Evolutionary conservation across 257 asterid genomes (phyloP).

Genomic region (Nicotiana tabacum): DNA sequence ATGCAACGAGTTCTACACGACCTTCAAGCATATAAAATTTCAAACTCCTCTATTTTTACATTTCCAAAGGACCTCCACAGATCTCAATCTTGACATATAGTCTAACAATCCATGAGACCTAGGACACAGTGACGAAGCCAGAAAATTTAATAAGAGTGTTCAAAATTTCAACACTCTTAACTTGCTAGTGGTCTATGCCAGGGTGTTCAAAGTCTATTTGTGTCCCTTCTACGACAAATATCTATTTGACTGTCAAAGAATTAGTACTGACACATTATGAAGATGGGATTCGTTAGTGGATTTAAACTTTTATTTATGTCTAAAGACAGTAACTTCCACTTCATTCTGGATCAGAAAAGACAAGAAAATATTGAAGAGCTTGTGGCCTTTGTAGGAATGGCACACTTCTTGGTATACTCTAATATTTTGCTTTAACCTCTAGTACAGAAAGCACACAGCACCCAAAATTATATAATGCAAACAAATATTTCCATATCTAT

Average conservation of each 20-base stretch:
- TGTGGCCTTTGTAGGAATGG: constrained; percentile 12
- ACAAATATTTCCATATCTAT: neutral
- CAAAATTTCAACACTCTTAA: too few relatives aligned
- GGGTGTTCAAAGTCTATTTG: too few relatives aligned
- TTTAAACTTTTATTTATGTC: neutral
- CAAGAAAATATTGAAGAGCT: neutral
- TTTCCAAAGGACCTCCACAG: neutral
- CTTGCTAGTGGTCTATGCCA: too few relatives aligned
- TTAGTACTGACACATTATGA: neutral
- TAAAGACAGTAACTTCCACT: neutral
- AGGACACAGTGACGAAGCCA: neutral
- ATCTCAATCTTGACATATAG: neutral
- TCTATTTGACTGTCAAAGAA: neutral
- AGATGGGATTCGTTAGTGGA: neutral
- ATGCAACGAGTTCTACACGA: neutral
- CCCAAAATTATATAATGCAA: constrained; percentile 17
- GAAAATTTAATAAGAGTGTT: too few relatives aligned
- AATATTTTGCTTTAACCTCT: constrained; percentile 14
- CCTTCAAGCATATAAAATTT: neutral
- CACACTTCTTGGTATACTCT: constrained; percentile 40
- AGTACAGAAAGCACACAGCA: constrained; percentile 49
- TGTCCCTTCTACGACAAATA: neutral
- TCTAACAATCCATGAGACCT: neutral
- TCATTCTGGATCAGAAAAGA: neutral
- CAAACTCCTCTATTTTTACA: neutral